Evolutionary conservation across 352 stramenopile species (phyloP).

Genomic region (Phytophthora cajani): DNA sequence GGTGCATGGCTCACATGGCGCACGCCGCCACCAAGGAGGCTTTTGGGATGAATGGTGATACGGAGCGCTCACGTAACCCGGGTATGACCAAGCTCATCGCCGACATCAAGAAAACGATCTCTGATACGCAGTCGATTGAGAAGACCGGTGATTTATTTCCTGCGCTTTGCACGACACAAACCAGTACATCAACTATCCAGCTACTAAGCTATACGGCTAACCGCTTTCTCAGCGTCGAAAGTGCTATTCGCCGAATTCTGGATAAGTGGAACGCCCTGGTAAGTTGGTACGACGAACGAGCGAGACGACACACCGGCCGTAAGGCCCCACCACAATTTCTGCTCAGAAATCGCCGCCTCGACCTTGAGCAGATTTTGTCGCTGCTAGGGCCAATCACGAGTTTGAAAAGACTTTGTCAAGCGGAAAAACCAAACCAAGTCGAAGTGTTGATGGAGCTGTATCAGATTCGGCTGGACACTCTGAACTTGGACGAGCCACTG

Average conservation of each 20-base stretch:
- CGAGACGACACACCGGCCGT: neutral
- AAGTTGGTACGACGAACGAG: slow-evolving; percentile 10
- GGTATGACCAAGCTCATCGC: slow-evolving; percentile 2
- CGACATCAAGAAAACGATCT: slow-evolving; percentile 4
- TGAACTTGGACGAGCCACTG: slow-evolving; percentile 5
- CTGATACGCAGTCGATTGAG: slow-evolving; percentile 3
- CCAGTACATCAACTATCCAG: neutral
- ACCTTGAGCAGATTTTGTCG: slow-evolving; percentile 8
- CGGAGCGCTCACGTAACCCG: neutral
- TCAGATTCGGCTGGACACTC: neutral
- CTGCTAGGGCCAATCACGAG: slow-evolving; percentile 10
- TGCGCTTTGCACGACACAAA: slow-evolving; percentile 3
- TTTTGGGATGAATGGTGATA: slow-evolving; percentile 8
- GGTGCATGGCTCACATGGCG: slow-evolving; percentile 14
- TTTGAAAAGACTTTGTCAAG: slow-evolving; percentile 9
- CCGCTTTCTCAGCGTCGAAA: slow-evolving; percentile 5
- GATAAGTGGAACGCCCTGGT: slow-evolving; percentile 11
- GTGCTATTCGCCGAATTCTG: slow-evolving; percentile 3
- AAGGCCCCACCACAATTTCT: slow-evolving; percentile 1
- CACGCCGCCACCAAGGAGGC: slow-evolving; percentile 5
- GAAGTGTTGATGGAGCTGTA: slow-evolving; percentile 11
- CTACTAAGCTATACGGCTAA: neutral
- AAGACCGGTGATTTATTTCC: slow-evolving; percentile 13
- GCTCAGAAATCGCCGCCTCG: neutral
- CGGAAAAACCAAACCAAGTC: neutral